Evolutionary conservation across 2,329 filamentous ascomycete species (phyloP), one percentile per base, ranked within the genome.

Genomic region (Monilinia polystroma): DNA sequence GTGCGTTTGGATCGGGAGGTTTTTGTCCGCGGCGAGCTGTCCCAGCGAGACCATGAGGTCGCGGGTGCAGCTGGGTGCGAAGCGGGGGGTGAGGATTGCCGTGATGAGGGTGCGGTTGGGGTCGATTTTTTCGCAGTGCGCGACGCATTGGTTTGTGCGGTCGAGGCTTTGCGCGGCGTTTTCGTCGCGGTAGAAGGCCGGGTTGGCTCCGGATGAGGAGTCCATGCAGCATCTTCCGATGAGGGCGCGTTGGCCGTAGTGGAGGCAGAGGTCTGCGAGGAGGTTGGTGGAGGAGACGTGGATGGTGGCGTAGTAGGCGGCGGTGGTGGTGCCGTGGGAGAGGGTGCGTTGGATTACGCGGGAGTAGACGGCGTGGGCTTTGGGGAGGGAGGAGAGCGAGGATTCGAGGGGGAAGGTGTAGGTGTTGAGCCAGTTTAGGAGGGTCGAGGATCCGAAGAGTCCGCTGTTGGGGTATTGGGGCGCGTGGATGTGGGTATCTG

Each of bases 211-310:
- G 49, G 87, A 89, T 5, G 90, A 78, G 41, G 84, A 84, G 77
- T 98, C 92, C 95, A 99, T 98, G 81, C 93, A 97, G n/a, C 96
- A 91, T 52, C 95, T 85, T 43, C 95, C 95, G 52, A 99, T 86
- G 71, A 98, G 91, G 8, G 95, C 95, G 64, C 95, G 84, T 79
- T 99, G 95, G 55, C 95, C 95, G 35, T 86, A 81, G 0, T 80
- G 76, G n/a, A 91, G 82, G 75, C 94, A 97, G 23, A 97, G 85
- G 70, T 92, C 87, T 0, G 93, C 91, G 7, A 99, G 88, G 10
- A 97, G 84, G 76, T 97, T 97, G n/a, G 95, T 99, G 1, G 93
- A 87, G 0, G 86, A 83, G 1, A 96, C 90, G 76, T 96, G 89
- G 70, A 92, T 87, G 35, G 95, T 98, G 67, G 94, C 94, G 77